Evolutionary conservation across 2,329 filamentous ascomycete species (phyloP), one percentile per base, ranked within the genome.

Genomic region (Zalaria sp.): DNA sequence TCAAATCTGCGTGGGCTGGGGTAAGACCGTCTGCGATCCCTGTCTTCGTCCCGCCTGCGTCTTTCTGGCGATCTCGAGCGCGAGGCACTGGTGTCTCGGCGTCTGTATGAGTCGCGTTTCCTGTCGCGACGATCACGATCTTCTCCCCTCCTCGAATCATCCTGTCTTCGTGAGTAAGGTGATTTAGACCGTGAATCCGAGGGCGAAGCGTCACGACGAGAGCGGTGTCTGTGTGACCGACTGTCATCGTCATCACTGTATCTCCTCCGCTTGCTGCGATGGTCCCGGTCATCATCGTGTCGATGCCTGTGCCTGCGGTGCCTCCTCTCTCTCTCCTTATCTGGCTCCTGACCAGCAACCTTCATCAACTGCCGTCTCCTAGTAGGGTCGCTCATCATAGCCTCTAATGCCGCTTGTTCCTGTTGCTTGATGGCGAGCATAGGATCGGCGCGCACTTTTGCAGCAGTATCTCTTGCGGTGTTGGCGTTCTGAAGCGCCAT

Each of bases 361-460:
- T 71, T 67, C 49, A 91, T 68, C 28, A 93, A 58, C 54, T 83
- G 76, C 45, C 73, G 68, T 48, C 80, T 69, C 63, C 74, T 79
- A 47, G 75, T 70, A 0, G 81, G 80, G 52, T 86, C 81, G 51
- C 79, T 84, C 76, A 84, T 87, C 75, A 86, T 81, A 5, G 78
- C 73, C 46, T 63, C 60, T 34, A 59, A 57, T 26, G 58, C 59
- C 5, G 59, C 60, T 42, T 62, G 60, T 58, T 96, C 88, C 57
- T 93, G 82, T 57, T 79, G 83, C 70, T 93, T 94, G 59, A 98
- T 95, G 25, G 88, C 85, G 29, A 96, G 67, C 53, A 98, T 71
- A 0, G 91, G 91, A 57, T 98, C 91, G 49, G 93, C 83, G 48
- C 87, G 73, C 37, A 96, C 79, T 66, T 98, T 98, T 38, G 77